These are phyloP conservation scores for Ceratocystis albifundus DNA, from an alignment of 2,329 filamentous ascomycete genomes.

Conservation along the genomic window DNA sequence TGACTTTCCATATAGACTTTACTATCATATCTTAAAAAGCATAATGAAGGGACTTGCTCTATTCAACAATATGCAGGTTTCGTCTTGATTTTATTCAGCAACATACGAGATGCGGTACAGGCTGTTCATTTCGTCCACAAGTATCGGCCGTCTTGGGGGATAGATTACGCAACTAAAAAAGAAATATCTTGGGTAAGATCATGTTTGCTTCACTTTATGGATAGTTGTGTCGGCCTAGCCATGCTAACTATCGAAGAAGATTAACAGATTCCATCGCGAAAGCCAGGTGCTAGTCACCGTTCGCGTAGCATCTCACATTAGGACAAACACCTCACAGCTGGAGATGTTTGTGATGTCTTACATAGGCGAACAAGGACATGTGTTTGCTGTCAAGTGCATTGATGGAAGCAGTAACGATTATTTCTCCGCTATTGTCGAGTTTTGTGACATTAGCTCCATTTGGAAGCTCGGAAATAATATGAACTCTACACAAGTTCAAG, in stretches of 20 bases:
- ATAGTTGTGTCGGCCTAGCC: background rate
- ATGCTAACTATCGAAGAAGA: background rate
- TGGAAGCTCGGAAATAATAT: background rate
- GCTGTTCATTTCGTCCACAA: slow-evolving; percentile 5
- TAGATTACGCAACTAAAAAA: slow-evolving; percentile 4
- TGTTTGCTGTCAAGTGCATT: slow-evolving; percentile 30
- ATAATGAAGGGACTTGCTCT: slow-evolving; percentile 4
- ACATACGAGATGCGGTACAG: slow-evolving; percentile 1
- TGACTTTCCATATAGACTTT: background rate
- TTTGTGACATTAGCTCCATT: slow-evolving; percentile 6
- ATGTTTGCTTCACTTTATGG: background rate
- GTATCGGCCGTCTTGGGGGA: slow-evolving; percentile 1
- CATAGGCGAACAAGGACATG: slow-evolving; percentile 1
- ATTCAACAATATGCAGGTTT: slow-evolving; percentile 7
- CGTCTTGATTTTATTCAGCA: slow-evolving; percentile 3
- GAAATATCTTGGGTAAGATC: slow-evolving; percentile 4
- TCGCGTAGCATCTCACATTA: background rate
- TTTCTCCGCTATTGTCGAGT: slow-evolving; percentile 4
- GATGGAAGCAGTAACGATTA: background rate
- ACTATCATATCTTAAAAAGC: slow-evolving; percentile 2
- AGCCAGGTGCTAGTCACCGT: slow-evolving; percentile 13
- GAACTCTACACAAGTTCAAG: background rate
- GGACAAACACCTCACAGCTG: slow-evolving; percentile 22
- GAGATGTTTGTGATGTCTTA: slow-evolving; percentile 10
- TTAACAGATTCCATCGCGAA: slow-evolving; percentile 6